Evolutionary conservation across 1,139 yeast genomes (phyloP).

Genomic region (Saccharomycopsis crataegensis): DNA sequence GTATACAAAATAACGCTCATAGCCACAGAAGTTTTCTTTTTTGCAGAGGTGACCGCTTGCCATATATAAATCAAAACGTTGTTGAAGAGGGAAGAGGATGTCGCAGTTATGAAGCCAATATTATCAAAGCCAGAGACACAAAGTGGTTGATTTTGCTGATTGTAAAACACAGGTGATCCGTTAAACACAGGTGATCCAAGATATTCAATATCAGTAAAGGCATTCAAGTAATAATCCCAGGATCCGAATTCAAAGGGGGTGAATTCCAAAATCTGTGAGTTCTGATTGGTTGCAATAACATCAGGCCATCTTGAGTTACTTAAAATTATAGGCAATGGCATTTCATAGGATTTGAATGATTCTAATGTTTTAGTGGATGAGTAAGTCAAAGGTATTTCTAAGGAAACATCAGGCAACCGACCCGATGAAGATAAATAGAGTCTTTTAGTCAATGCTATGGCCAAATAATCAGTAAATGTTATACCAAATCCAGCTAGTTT

Average conservation of each 20-base stretch:
- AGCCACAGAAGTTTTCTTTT: slow-evolving; percentile 12
- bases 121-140: slow-evolving; percentile 63
- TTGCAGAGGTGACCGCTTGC: slow-evolving; percentile 11
- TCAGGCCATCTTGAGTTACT: slow-evolving; percentile 33
- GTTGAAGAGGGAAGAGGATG: slow-evolving; percentile 68
- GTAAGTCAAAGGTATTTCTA: slow-evolving; percentile 23
- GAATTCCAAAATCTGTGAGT: slow-evolving; percentile 38
- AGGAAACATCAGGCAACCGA: no score
- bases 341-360: slow-evolving; percentile 31
- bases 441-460: slow-evolving; percentile 47
- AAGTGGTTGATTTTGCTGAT: slow-evolving; percentile 18
- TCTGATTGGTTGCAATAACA: slow-evolving; percentile 23
- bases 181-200: slow-evolving; percentile 45
- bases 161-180: slow-evolving; percentile 24
- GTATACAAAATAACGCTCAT: slow-evolving; percentile 11
- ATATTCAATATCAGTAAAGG: slow-evolving; percentile 46
- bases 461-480: slow-evolving; percentile 64
- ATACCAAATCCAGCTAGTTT: slow-evolving; percentile 46
- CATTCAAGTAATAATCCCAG: slow-evolving; percentile 46
- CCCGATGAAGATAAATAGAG: slow-evolving; percentile 28
- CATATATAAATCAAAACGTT: slow-evolving; percentile 34
- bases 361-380: slow-evolving; percentile 21
- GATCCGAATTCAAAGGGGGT: slow-evolving; percentile 68
- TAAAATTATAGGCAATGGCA: slow-evolving; percentile 38
- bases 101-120: slow-evolving; percentile 62